A percentile compares a stretch with the other conserved stretches of the same genome.
Evolutionary conservation across 139 green algal genomes (phyloP).

Genomic region (Picochlorum sp.): DNA sequence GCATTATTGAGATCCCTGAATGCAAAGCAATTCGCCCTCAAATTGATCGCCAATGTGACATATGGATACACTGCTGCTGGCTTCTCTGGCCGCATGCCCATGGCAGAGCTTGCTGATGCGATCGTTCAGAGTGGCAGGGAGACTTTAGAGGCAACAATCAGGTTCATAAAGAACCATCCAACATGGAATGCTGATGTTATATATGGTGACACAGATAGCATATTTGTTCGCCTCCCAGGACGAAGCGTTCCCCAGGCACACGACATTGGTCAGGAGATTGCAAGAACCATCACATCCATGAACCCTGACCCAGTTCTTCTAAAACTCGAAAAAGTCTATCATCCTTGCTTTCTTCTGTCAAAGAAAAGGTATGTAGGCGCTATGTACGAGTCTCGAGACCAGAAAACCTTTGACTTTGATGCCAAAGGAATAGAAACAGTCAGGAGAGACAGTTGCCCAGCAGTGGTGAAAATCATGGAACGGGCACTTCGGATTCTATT

Average conservation of each 20-base stretch:
- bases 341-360: slow-evolving; percentile 85
- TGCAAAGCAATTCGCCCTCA: slow-evolving; percentile 90
- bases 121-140: slow-evolving; percentile 80
- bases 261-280: slow-evolving; percentile 82
- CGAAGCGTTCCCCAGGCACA: slow-evolving; percentile 65
- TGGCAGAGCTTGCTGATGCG: slow-evolving; percentile 90
- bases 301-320: slow-evolving; percentile 85
- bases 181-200: slow-evolving; percentile 67
- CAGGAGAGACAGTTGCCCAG: slow-evolving; percentile 83
- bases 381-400: slow-evolving; percentile 66
- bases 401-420: slow-evolving; percentile 46
- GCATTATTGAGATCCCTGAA: slow-evolving; percentile 84
- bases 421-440: slow-evolving; percentile 90
- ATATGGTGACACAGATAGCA: slow-evolving; percentile 80
- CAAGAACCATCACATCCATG: slow-evolving; percentile 62
- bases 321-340: slow-evolving; percentile 97
- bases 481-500: slow-evolving; percentile 76
- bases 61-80: slow-evolving; percentile 75
- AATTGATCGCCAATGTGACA: slow-evolving; percentile 96
- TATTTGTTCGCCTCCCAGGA: slow-evolving; percentile 89
- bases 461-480: slow-evolving; percentile 85
- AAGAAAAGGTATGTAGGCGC: slow-evolving; percentile 98
- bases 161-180: slow-evolving; percentile 54
- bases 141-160: slow-evolving; percentile 87
- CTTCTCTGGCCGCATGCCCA: slow-evolving; percentile 88